phyloP scores from a whole-genome alignment of 2,329 filamentous ascomycete genomes.

The Fusarium begoniae region DNA sequence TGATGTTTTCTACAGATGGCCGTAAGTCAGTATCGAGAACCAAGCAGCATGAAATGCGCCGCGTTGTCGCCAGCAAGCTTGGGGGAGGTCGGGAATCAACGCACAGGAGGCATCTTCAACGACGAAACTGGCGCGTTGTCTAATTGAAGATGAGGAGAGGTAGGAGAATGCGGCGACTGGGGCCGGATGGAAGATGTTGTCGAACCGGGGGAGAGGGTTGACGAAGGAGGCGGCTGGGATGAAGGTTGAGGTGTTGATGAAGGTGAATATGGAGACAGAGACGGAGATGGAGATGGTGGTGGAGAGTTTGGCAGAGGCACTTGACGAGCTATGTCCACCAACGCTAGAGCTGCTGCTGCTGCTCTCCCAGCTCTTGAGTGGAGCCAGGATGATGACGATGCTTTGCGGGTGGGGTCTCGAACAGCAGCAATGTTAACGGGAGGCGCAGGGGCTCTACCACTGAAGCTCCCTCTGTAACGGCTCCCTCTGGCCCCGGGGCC shows the following conservation, averaged over 20 bases:
- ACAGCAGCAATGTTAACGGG: constrained; percentile 20
- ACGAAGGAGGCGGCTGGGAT: constrained; percentile 46
- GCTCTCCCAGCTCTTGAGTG: constrained; percentile 37
- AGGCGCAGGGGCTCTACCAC: constrained; percentile 35
- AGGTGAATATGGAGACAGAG: constrained; percentile 44
- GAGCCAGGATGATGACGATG: constrained; percentile 48
- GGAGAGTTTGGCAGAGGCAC: constrained; percentile 55
- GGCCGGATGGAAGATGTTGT: constrained; percentile 45
- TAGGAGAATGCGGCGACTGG: constrained; percentile 42
- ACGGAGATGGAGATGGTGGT: constrained; percentile 50
- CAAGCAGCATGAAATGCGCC: constrained; percentile 17
- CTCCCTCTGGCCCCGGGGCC: constrained; percentile 5
- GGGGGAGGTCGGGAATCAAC: constrained; percentile 45
- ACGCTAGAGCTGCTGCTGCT: constrained; percentile 32
- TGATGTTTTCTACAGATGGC: constrained; percentile 32
- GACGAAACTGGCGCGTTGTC: constrained; percentile 43
- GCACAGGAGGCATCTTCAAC: constrained; percentile 66
- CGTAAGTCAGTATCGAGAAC: constrained; percentile 28
- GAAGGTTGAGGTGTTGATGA: constrained; percentile 27
- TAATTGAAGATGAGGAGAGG: constrained; percentile 38
- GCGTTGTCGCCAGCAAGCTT: constrained; percentile 25
- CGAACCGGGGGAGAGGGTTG: constrained; percentile 46
- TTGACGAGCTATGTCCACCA: constrained; percentile 49
- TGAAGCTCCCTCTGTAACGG: constrained; percentile 26
- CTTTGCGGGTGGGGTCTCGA: constrained; percentile 34